A percentile compares a stretch with the other conserved stretches of the same genome.
phyloP scores from a whole-genome alignment of 2,329 filamentous ascomycete genomes.

The Penicillium sp. region DNA sequence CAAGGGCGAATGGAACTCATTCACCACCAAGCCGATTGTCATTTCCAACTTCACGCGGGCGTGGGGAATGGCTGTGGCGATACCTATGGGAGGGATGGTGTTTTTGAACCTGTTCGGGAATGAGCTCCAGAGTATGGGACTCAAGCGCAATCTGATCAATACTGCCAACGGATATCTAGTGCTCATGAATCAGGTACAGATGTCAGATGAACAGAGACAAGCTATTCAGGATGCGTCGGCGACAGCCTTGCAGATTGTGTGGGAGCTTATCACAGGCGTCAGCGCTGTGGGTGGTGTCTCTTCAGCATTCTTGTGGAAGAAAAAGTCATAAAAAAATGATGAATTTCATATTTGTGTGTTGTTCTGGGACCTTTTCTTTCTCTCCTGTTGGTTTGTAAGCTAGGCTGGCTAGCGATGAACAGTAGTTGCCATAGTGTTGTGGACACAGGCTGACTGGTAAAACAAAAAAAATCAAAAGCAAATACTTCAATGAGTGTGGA shows the following conservation, averaged over 20 bases:
- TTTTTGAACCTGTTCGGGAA: constrained; percentile 50
- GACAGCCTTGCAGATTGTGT: constrained; percentile 34
- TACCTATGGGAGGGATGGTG: constrained; percentile 48
- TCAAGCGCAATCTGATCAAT: constrained; percentile 22
- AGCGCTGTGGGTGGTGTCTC: constrained; percentile 36
- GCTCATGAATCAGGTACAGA: constrained; percentile 25
- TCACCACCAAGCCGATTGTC: constrained; percentile 30
- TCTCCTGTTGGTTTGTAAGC: background rate
- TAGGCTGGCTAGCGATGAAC: background rate
- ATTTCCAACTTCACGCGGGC: constrained; percentile 33
- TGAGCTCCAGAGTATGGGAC: constrained; percentile 31
- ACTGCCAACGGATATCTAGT: constrained; percentile 24
- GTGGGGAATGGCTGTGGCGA: constrained; percentile 54
- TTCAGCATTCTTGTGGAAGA: constrained; percentile 30
- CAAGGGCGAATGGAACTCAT: constrained; percentile 47
- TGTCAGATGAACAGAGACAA: constrained; percentile 23
- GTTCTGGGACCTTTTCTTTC: background rate
- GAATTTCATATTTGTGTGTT: background rate
- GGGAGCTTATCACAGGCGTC: constrained; percentile 37
- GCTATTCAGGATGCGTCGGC: constrained; percentile 26
- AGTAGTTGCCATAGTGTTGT: background rate
- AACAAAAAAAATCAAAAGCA: background rate
- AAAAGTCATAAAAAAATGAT: background rate
- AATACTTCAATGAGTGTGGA: background rate
- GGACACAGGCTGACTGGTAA: background rate